Evolutionary conservation across 1,139 yeast species (phyloP).

Genomic region (Taphrina communis): DNA sequence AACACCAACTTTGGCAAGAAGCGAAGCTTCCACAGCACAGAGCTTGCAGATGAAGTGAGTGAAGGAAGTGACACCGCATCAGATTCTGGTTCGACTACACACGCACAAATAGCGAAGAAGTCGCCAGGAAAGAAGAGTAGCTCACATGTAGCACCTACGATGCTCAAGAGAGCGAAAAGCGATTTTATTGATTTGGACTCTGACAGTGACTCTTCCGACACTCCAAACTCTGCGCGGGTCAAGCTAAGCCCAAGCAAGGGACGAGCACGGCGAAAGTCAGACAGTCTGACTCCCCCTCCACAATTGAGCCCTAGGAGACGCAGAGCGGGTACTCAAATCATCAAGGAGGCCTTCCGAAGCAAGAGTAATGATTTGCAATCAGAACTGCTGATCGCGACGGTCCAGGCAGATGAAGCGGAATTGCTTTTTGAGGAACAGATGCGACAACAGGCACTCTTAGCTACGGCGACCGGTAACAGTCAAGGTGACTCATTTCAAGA

Average conservation of each 20-base stretch:
- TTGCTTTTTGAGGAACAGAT: slow-evolving; percentile 8
- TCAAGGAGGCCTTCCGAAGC: slow-evolving; percentile 12
- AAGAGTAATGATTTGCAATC: background rate
- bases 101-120: background rate
- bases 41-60: background rate
- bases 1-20: background rate
- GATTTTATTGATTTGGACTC: background rate
- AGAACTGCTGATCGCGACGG: background rate
- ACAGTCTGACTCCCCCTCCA: slow-evolving; percentile 38
- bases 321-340: slow-evolving; percentile 11
- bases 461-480: background rate
- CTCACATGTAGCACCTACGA: background rate
- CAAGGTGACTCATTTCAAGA: background rate
- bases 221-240: background rate
- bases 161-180: background rate
- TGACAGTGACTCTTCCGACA: background rate
- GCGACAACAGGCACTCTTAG: slow-evolving; percentile 1
- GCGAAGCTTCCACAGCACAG: background rate
- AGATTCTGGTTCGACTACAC: background rate
- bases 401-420: slow-evolving; percentile 4
- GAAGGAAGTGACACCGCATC: slow-evolving; percentile 2
- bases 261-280: slow-evolving; percentile 19
- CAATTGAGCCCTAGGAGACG: slow-evolving; percentile 22
- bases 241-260: background rate
- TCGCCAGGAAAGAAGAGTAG: background rate